Evolutionary conservation across 2,329 filamentous ascomycete genomes (phyloP).

Genomic region (Botrytis fragariae): DNA sequence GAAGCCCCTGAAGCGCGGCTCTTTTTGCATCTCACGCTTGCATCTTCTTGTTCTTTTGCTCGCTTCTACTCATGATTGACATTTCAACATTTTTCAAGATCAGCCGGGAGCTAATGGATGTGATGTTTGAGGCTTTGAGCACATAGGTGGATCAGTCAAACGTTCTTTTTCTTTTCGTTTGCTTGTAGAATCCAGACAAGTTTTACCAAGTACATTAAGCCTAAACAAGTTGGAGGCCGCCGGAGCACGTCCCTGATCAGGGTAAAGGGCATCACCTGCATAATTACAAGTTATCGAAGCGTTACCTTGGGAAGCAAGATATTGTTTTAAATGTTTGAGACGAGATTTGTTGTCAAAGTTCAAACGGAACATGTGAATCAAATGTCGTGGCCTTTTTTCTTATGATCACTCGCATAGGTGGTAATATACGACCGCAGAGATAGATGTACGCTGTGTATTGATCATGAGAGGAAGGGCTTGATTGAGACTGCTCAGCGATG

Average conservation of each 20-base stretch:
- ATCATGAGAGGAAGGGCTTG: background rate
- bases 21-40: slow-evolving; percentile 5
- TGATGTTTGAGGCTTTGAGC: background rate
- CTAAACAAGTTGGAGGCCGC: slow-evolving; percentile 10
- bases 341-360: background rate
- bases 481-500: background rate
- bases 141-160: background rate
- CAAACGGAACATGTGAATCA: slow-evolving; percentile 3
- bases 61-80: background rate
- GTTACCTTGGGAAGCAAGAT: slow-evolving; percentile 4
- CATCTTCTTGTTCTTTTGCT: slow-evolving; percentile 6
- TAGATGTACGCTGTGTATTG: background rate
- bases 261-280: slow-evolving; percentile 3
- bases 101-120: slow-evolving; percentile 11
- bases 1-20: slow-evolving; percentile 10
- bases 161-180: background rate
- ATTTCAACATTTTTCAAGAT: slow-evolving; percentile 2
- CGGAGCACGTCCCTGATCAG: slow-evolving; percentile 17
- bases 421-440: background rate
- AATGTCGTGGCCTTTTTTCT: background rate
- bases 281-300: slow-evolving; percentile 11
- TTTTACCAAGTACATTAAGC: background rate
- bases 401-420: background rate
- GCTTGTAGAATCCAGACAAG: background rate
- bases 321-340: background rate